Percentiles rank a stretch among this genome's conserved stretches.
Evolutionary conservation across 495 filamentous ascomycete species (phyloP).

Genomic region (Pseudotulostoma volvatum): DNA sequence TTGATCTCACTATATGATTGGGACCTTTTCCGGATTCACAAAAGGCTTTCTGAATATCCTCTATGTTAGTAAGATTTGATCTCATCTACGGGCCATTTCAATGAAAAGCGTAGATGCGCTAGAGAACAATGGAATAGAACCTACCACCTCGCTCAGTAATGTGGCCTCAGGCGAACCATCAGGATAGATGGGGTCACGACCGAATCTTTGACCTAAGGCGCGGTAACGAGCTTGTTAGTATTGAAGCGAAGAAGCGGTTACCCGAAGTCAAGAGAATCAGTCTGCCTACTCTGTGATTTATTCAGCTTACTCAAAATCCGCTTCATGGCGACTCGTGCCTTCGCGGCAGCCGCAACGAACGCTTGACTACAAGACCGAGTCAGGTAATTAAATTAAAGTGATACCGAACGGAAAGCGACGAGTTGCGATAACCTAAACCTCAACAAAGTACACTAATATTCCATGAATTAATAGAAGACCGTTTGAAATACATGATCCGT

Average conservation of each 20-base stretch:
- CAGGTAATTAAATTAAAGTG: too few species aligned
- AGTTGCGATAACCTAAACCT: too few species aligned
- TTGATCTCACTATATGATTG: conserved; percentile 45
- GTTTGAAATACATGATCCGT: too few species aligned
- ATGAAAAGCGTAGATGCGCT: too few species aligned
- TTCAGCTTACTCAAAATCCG: not conserved
- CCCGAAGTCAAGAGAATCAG: not conserved
- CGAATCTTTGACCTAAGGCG: not conserved
- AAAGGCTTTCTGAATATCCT: conserved; percentile 39
- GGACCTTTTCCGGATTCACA: conserved; percentile 60
- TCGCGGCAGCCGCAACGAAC: not conserved
- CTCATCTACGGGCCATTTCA: too few species aligned
- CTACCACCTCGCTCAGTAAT: not conserved
- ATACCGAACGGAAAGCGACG: too few species aligned
- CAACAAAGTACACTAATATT: too few species aligned
- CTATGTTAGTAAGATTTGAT: too few species aligned
- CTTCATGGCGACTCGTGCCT: not conserved
- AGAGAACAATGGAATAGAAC: too few species aligned
- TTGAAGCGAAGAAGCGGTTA: too few species aligned
- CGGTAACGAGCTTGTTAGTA: conserved; percentile 4
- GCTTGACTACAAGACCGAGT: too few species aligned
- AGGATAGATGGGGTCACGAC: not conserved
- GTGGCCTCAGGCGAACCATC: not conserved
- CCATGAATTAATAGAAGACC: too few species aligned
- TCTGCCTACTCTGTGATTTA: not conserved